These are phyloP conservation scores for Cardamine chenopodiifolia DNA, from an alignment of 345 rosid genomes.

Conservation along the genomic window DNA sequence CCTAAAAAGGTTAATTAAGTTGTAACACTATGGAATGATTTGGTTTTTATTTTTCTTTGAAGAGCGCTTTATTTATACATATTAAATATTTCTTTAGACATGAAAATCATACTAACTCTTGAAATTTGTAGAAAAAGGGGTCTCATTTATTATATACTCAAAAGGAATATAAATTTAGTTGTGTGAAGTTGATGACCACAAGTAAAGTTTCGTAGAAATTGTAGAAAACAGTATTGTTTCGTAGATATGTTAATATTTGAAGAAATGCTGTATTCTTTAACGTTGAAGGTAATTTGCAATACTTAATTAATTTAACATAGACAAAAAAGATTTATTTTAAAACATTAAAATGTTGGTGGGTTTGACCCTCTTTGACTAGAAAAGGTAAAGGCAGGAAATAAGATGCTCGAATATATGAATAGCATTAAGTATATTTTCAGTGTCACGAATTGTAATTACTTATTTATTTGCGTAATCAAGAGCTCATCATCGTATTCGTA, in stretches of 20 bases:
- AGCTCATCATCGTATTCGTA: background rate
- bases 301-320: background rate
- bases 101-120: background rate
- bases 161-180: background rate
- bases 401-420: conserved; percentile 10
- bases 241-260: background rate
- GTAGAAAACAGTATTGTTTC: background rate
- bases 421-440: background rate
- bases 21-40: background rate
- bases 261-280: background rate
- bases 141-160: background rate
- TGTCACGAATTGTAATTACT: conserved; percentile 4
- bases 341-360: background rate
- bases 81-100: too few relatives aligned
- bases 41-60: background rate
- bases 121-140: background rate
- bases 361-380: conserved; percentile 27
- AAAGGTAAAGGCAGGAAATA: conserved; percentile 16
- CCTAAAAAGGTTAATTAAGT: background rate
- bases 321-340: background rate
- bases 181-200: background rate
- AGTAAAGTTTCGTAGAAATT: background rate
- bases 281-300: background rate
- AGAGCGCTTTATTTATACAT: background rate
- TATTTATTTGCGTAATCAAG: background rate